Conservation (phyloP, 2,329 filamentous ascomycete genomes). For the Trichoderma koningii region DNA sequence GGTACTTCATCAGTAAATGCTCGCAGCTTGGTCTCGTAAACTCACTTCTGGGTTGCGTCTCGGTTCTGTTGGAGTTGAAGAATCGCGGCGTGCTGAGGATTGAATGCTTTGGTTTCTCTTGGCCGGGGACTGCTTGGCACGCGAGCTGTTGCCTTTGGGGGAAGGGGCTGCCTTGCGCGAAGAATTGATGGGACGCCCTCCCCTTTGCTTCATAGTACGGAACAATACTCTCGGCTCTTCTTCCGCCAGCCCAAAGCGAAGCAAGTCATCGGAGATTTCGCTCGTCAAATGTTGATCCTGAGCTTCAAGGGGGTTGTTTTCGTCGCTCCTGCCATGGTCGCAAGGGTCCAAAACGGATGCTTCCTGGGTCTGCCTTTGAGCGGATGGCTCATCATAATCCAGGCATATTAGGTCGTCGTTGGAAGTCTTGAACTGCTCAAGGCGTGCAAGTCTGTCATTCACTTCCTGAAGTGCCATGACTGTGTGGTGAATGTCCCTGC, state of each 20-base stretch:
- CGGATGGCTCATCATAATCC: not conserved
- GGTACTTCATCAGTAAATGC: not conserved
- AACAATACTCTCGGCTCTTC: conserved; percentile 27
- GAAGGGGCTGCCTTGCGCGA: not conserved
- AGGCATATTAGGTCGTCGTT: conserved; percentile 21
- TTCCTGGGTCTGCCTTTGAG: not conserved
- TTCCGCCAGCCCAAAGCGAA: conserved; percentile 13
- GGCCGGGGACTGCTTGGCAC: not conserved
- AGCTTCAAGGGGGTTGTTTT: conserved; percentile 17
- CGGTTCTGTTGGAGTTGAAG: not conserved
- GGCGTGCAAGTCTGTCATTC: not conserved
- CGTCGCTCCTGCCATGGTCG: not conserved
- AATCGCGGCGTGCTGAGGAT: not conserved
- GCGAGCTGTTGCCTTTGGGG: not conserved
- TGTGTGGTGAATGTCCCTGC: not conserved
- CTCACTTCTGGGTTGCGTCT: not conserved
- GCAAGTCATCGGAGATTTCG: not conserved
- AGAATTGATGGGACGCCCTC: conserved; percentile 2
- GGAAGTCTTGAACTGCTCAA: conserved; percentile 17
- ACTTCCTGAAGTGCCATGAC: not conserved
- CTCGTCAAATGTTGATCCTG: not conserved
- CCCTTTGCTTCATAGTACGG: conserved; percentile 34
- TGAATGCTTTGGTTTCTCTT: not conserved
- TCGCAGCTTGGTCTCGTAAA: not conserved
- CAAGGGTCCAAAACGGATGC: not conserved